Base-by-base conservation (phyloP, 129 eudicot genomes). In the Lactuca saligna region DNA sequence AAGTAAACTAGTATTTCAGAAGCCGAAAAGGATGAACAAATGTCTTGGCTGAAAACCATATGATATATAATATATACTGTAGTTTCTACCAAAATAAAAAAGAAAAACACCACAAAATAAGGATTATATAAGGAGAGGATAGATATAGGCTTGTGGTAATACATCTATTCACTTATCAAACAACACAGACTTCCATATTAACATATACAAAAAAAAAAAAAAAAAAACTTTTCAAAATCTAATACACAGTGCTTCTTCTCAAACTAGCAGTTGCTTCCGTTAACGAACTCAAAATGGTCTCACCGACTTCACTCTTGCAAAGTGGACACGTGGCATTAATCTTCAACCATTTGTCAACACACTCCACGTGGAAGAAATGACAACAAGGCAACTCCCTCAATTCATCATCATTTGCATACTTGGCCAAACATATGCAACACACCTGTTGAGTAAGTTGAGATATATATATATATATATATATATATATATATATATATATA, bases 301-400 rank as follows among this genome's bases (percentile, higher is more conserved):
- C 96, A 68, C 97, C 96, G 32, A 91, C 97, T 78, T 88, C 97
- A 32, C 76, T 87, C 84, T 91, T 91, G 66, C 97, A 91, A 61
- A 91, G 96, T 37, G 97, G 97, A 67, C 97, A 91, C 3, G 85
- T 57, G 5, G 90, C 90, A 38, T 91, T 88, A 68, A 91, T 88
- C 79, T 88, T 88, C 63, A 91, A 85, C 97, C 97, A 91, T 73
- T 91, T 91, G 68, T 91, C 97, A 34, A 91, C 96, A 38, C 97
- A 91, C 29, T 88, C 97, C 48, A 81, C 88, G 85, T 91, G 97
- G 63, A 91, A 88, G 75, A 91, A 82, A 75, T 91, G 97, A 37
- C 84, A 66, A 72, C 97, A 91, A 13, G 94, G 94, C 71, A 91
- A 67, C 73, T 91, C 97, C 75, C 87, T 80, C 12, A 91, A 83